phyloP scores from a whole-genome alignment of 129 eudicot genomes.

The Cynara cardunculus region DNA sequence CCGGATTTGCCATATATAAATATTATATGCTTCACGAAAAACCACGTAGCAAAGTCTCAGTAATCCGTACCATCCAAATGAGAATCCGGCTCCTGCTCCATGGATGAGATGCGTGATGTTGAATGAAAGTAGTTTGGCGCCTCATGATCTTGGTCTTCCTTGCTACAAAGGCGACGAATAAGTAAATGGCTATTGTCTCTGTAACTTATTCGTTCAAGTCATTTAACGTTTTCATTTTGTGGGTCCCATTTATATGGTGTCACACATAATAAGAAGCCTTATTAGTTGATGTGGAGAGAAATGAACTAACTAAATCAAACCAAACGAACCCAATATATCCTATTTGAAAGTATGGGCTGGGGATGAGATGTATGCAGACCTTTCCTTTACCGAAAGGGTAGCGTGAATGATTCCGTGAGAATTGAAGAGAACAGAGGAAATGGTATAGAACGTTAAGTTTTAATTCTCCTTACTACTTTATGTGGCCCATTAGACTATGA shows the following conservation, averaged over 20 bases:
- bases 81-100: slow-evolving; percentile 90
- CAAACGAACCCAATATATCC: background rate
- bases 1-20: too few relatives aligned
- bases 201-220: background rate
- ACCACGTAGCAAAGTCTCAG: background rate
- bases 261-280: background rate
- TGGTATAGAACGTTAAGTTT: too few relatives aligned
- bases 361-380: too few relatives aligned
- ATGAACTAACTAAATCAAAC: background rate
- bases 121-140: slow-evolving; percentile 81
- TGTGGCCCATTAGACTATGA: too few relatives aligned
- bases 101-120: slow-evolving; percentile 96
- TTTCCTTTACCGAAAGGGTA: too few relatives aligned
- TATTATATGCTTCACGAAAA: too few relatives aligned
- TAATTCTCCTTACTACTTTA: too few relatives aligned
- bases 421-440: too few relatives aligned
- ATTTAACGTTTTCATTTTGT: background rate
- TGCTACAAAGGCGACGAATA: slow-evolving; percentile 24
- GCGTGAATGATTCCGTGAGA: too few relatives aligned
- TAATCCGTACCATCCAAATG: slow-evolving; percentile 83
- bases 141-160: slow-evolving; percentile 81
- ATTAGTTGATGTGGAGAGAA: background rate
- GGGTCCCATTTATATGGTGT: background rate
- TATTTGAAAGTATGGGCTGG: too few relatives aligned
- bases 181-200: background rate